Evolutionary conservation across 2,329 filamentous ascomycete genomes (phyloP).

Genomic region (Bisporella sp.): DNA sequence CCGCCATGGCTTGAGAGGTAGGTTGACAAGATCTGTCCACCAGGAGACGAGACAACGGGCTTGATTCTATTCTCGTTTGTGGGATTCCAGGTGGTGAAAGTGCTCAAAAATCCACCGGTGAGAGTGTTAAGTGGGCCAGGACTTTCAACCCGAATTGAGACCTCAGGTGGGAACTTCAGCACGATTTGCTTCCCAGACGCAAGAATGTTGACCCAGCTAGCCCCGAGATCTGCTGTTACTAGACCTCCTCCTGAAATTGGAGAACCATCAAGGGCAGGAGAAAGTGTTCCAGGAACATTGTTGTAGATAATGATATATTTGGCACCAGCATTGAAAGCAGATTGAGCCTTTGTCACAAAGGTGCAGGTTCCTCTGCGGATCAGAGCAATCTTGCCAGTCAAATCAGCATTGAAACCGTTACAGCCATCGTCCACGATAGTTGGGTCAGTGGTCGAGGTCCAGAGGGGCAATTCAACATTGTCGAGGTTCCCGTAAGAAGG

Average conservation of each 20-base stretch:
- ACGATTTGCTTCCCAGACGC: neutral
- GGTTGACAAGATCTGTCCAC: constrained; percentile 27
- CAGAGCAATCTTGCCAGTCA: constrained; percentile 4
- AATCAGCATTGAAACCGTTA: neutral
- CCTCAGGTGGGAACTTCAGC: neutral
- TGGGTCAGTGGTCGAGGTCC: neutral
- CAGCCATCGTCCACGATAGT: constrained; percentile 2
- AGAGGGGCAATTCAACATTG: neutral
- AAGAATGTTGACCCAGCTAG: neutral
- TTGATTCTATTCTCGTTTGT: constrained; percentile 2
- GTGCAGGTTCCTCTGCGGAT: constrained; percentile 6
- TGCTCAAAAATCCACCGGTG: constrained; percentile 4
- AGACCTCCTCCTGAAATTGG: constrained; percentile 1
- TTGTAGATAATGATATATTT: constrained; percentile 1
- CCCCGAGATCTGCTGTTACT: neutral
- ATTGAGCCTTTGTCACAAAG: constrained; percentile 1
- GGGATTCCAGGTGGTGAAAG: neutral
- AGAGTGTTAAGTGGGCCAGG: constrained; percentile 3
- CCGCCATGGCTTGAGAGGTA: constrained; percentile 12
- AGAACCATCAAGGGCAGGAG: neutral
- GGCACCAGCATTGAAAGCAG: neutral
- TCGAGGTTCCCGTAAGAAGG: neutral
- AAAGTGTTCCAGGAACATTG: neutral
- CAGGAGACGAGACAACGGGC: constrained; percentile 21
- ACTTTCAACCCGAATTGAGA: neutral